Evolutionary conservation across 2,329 filamentous ascomycete genomes (phyloP), one percentile per base, ranked within the genome.

Genomic region (Xylariales sp.): DNA sequence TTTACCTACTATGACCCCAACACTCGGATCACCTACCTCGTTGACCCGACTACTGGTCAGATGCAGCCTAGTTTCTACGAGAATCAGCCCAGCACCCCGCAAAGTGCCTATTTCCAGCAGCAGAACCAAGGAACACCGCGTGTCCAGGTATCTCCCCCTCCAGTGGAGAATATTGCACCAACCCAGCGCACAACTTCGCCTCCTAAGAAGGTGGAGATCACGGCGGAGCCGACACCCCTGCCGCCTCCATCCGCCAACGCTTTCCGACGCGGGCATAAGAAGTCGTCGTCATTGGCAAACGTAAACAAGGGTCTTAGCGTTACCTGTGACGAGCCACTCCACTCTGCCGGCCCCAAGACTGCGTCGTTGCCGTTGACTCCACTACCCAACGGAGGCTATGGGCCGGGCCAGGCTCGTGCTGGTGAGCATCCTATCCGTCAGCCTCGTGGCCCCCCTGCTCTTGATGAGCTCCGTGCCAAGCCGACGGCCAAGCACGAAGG

Each of bases 391-490:
- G 94, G 94, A 69, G 91, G 90, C 6, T 98, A 98, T 77, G 96
- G 94, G 54, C 96, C 96, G 65, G 96, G 96, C 62, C 94, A 97
- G 79, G 93, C 86, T 67, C 93, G 96, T 78, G 94, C 94, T 76
- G 96, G 96, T 73, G 96, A 98, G 82, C 96, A 99, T 78, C 96
- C 96, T 8, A 83, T 93, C 60, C 94, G 96, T 67, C 96, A 99
- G 81, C 96, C 96, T 60, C 93, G 94, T 71, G 94, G 94, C 5
- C 96, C 96, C 30, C 96, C 96, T 14, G 90, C 93, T 14, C 86
- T 98, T 58, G 96, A 99, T 73, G 96, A 99, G 82, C 89, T 99
- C 68, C 89, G 91, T 76, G 87, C 91, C 23, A 96, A 94, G 82
- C 96, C 96, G 1, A 98, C 95, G 8, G 90, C 93, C 73, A 97